A percentile compares a stretch with the other conserved stretches of the same genome.
These are phyloP conservation scores for Dactylellina sp. DNA, from an alignment of 2,329 filamentous ascomycete species.

Conservation along the genomic window DNA sequence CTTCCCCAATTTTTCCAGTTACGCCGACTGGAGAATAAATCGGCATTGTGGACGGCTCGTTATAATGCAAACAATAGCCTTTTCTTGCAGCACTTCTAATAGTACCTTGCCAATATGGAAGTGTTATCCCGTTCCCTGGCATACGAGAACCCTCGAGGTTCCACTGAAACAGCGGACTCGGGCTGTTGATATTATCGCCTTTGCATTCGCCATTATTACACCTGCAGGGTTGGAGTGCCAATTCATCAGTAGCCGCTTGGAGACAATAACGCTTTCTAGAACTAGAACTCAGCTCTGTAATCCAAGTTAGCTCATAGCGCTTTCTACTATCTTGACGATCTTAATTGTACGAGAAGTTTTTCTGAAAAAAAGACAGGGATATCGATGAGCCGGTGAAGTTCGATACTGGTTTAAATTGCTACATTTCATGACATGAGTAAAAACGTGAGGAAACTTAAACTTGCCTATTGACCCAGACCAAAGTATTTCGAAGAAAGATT, in stretches of 20 bases:
- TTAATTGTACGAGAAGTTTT: no score
- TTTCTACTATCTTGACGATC: no score
- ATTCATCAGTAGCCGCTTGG: not conserved
- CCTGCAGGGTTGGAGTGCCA: not conserved
- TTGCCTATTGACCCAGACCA: conserved; percentile 33
- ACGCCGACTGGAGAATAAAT: not conserved
- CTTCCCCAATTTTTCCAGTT: conserved; percentile 6
- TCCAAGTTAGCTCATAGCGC: no score
- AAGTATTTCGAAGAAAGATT: not conserved
- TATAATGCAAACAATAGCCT: conserved; percentile 1
- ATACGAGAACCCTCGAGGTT: conserved; percentile 14
- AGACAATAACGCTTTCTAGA: conserved; percentile 15
- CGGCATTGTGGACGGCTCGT: not conserved
- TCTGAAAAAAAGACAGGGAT: no score
- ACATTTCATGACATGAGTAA: no score
- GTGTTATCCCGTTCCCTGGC: not conserved
- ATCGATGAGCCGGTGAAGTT: no score
- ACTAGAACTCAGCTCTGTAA: no score
- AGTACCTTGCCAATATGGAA: not conserved
- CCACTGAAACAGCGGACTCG: conserved; percentile 30
- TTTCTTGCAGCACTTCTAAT: not conserved
- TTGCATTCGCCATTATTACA: conserved; percentile 18
- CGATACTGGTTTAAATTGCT: no score
- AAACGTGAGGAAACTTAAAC: not conserved
- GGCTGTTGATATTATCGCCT: conserved; percentile 32